Conservation (phyloP, 306 rosid genomes). For the Fagus crenata region DNA sequence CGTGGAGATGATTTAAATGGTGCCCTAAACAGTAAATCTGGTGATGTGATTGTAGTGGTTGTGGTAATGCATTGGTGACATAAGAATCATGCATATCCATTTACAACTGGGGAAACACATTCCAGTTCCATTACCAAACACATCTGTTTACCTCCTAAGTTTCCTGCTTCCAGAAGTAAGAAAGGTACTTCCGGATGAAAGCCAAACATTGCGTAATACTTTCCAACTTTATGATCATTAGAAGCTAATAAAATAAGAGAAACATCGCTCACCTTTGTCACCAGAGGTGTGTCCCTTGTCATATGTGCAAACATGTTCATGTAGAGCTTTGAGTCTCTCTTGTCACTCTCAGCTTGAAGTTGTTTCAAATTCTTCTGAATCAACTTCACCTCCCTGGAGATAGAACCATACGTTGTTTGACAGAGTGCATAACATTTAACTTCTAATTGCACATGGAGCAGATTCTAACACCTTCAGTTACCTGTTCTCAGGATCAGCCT, state of each 20-base stretch:
- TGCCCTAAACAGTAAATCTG: not conserved
- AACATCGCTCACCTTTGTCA: constrained; percentile 44
- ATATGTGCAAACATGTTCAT: constrained; percentile 50
- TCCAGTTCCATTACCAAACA: not conserved
- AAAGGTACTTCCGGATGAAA: not conserved
- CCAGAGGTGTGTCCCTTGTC: constrained; percentile 21
- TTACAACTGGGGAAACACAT: not conserved
- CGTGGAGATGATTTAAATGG: not conserved
- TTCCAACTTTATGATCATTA: constrained; percentile 1
- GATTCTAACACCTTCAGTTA: constrained; percentile 23
- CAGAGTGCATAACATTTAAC: not conserved
- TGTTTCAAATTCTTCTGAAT: constrained; percentile 58
- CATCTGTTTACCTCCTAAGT: not conserved
- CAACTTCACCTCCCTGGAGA: constrained; percentile 56
- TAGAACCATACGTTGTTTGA: constrained; percentile 3
- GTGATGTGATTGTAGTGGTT: not conserved
- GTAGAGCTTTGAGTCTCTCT: constrained; percentile 62
- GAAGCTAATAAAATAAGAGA: constrained; percentile 8
- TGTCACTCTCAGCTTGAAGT: constrained; percentile 57
- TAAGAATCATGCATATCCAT: not conserved
- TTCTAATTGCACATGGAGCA: not conserved
- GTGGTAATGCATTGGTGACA: not conserved
- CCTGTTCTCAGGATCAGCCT: constrained; percentile 65
- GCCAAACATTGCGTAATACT: not conserved
- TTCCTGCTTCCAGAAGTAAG: not conserved